phyloP scores from a whole-genome alignment of 2,329 filamentous ascomycete genomes.

The Microdochium bolleyi region DNA sequence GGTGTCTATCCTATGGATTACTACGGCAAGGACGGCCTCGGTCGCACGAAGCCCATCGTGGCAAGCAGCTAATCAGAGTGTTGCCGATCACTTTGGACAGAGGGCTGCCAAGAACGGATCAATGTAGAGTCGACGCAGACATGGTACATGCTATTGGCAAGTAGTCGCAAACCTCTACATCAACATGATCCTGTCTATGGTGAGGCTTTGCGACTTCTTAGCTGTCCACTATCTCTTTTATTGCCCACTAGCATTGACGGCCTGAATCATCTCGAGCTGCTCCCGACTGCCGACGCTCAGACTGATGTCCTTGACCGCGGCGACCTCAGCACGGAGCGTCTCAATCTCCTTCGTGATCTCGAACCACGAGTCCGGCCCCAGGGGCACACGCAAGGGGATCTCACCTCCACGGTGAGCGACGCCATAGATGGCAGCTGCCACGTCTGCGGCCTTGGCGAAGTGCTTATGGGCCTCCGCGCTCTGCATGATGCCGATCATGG shows the following conservation, averaged over 20 bases:
- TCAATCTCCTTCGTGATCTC: background rate
- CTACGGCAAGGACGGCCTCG: slow-evolving; percentile 85
- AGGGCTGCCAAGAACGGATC: too few relatives aligned
- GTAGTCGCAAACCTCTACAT: too few relatives aligned
- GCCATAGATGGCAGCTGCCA: slow-evolving; percentile 26
- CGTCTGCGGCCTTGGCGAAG: slow-evolving; percentile 22
- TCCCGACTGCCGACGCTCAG: slow-evolving; percentile 8
- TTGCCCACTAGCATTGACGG: background rate
- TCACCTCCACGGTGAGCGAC: slow-evolving; percentile 20
- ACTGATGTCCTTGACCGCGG: background rate
- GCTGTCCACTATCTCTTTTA: too few relatives aligned
- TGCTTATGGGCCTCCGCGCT: slow-evolving; percentile 12
- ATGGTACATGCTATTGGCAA: too few relatives aligned
- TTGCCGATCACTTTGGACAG: too few relatives aligned
- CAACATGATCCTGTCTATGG: too few relatives aligned
- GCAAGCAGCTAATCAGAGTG: background rate
- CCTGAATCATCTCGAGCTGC: slow-evolving; percentile 4
- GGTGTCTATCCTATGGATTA: slow-evolving; percentile 96
- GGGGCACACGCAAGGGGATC: slow-evolving; percentile 31
- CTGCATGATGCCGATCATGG: slow-evolving; percentile 18
- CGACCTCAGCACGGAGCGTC: background rate
- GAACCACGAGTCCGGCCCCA: slow-evolving; percentile 17
- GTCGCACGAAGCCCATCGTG: slow-evolving; percentile 55
- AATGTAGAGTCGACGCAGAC: too few relatives aligned
- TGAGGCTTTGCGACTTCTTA: too few relatives aligned